Percentiles rank a stretch among this genome's conserved stretches.
These are phyloP conservation scores for Fusarium vanettenii DNA, from an alignment of 2,329 filamentous ascomycete species.

Conservation along the genomic window DNA sequence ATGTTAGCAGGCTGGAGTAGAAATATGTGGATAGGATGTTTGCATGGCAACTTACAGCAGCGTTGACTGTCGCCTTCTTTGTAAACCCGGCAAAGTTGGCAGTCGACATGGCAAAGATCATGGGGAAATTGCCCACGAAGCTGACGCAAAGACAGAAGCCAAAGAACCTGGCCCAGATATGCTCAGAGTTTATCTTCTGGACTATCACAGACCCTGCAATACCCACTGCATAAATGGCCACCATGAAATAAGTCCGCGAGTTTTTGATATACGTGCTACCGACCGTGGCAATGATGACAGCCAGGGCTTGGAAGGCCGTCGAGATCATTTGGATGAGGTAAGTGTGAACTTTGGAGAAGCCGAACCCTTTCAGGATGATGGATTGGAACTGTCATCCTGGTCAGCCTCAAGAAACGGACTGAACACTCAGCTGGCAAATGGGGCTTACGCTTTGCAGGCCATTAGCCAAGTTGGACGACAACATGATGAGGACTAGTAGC, in stretches of 20 bases:
- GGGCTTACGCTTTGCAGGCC: not conserved
- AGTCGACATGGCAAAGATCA: slow-evolving; percentile 10
- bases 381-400: slow-evolving; percentile 30
- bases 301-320: slow-evolving; percentile 35
- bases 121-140: slow-evolving; percentile 15
- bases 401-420: not conserved
- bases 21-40: not conserved
- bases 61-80: not conserved
- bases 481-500: not conserved
- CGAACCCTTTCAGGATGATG: slow-evolving; percentile 42
- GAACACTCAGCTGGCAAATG: not conserved
- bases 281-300: slow-evolving; percentile 36
- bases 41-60: not conserved
- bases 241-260: slow-evolving; percentile 43
- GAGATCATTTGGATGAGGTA: slow-evolving; percentile 34
- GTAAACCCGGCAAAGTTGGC: slow-evolving; percentile 21
- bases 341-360: slow-evolving; percentile 35
- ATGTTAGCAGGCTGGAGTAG: not conserved
- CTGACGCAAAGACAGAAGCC: not conserved
- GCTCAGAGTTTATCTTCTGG: not conserved
- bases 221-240: slow-evolving; percentile 31
- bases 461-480: not conserved
- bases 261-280: slow-evolving; percentile 41
- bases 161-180: not conserved
- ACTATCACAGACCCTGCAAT: slow-evolving; percentile 18